Evolutionary conservation across 2,329 filamentous ascomycete genomes (phyloP), one percentile per base, ranked within the genome.

Genomic region (Blastomyces emzantsi): DNA sequence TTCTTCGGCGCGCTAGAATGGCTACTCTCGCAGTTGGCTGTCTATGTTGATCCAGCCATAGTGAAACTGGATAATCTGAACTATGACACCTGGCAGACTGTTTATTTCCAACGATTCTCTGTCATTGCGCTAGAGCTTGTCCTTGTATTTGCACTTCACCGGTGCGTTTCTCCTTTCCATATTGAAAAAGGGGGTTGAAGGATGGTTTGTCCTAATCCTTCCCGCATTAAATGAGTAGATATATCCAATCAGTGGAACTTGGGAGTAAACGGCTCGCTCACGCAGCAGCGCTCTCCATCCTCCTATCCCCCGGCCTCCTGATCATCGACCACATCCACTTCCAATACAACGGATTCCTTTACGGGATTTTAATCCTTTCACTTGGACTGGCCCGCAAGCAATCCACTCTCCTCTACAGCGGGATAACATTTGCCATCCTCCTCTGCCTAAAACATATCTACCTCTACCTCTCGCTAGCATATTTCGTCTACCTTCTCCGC

Each of bases 311-410:
- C 0, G 94, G 93, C 1, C 84, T 99, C 45, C 82, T 99, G 65
- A 95, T 99, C 73, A 97, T 99, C 75, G 94, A 99, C 73, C 94
- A 99, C 75, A 93, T 97, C 67, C 92, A 97, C 76, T 99, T 99
- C 76, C 94, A 99, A 80, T 99, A 99, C 80, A 99, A 99, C 79
- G 93, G 94, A 51, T 92, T 92, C 77, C 86, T 99, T 77, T 99
- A 97, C 74, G 94, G 94, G 47, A 80, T 97, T 54, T 81, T 99
- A 60, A 84, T 97, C 47, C 81, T 93, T 62, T 97, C 94, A 2
- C 82, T 99, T 58, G 89, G 95, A 1, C 79, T 95, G 64, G 91
- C 92, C 7, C 87, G 90, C 60, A 85, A 87, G 69, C 85, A 84
- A 71, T 88, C 88, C 2, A 89, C 89, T 0, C 80, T 94, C 43